phyloP scores from a whole-genome alignment of 2,329 filamentous ascomycete species.

The Xylariaceae sp. region DNA sequence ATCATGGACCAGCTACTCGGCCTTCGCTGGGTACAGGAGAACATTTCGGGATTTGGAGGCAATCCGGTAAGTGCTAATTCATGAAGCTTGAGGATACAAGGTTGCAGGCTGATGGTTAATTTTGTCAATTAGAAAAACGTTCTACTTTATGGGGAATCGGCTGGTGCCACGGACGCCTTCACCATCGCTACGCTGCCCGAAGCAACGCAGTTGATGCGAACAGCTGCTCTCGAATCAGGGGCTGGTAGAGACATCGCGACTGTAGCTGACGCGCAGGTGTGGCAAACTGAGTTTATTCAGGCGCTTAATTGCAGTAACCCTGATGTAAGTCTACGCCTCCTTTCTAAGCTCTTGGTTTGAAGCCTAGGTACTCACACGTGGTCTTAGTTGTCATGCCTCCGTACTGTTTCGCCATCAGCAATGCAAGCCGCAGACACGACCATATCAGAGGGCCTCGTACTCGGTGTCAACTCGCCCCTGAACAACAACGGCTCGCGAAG shows the following conservation, averaged over 20 bases:
- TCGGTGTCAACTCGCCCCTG: conserved; percentile 17
- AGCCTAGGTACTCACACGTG: too few relatives aligned
- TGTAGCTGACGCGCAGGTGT: conserved; percentile 19
- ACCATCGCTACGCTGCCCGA: conserved; percentile 33
- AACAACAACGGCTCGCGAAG: conserved; percentile 20
- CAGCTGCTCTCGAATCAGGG: conserved; percentile 33
- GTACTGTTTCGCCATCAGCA: conserved; percentile 8
- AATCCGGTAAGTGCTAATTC: conserved; percentile 37
- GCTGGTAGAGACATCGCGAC: conserved; percentile 27
- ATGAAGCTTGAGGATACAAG: not conserved
- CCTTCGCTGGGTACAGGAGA: conserved; percentile 51
- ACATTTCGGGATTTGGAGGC: conserved; percentile 49
- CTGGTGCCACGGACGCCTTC: conserved; percentile 31
- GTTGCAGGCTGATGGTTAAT: not conserved
- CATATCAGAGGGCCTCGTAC: conserved; percentile 12
- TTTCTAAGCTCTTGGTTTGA: not conserved
- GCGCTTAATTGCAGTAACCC: conserved; percentile 30
- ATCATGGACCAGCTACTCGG: conserved; percentile 53
- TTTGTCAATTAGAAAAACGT: conserved; percentile 25
- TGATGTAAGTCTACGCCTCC: conserved; percentile 20
- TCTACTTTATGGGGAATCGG: conserved; percentile 34
- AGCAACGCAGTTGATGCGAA: conserved; percentile 25
- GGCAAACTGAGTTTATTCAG: conserved; percentile 22
- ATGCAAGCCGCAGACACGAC: conserved; percentile 13
- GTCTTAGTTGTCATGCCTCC: conserved; percentile 21